Evolutionary conservation across 805 yeast species (phyloP).

Genomic region (Wickerhamomyces ciferrii): DNA sequence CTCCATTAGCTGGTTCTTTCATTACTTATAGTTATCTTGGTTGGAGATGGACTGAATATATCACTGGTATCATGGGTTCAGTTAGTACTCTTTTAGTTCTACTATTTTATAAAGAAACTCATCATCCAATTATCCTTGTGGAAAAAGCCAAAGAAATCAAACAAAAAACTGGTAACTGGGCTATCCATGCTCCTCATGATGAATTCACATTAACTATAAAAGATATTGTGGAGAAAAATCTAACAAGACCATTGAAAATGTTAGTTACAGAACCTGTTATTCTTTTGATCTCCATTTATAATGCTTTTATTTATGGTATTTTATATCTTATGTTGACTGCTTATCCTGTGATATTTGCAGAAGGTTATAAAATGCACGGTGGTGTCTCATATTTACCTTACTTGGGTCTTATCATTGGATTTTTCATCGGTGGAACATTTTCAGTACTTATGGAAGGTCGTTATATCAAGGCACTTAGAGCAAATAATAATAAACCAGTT

Average conservation of each 20-base stretch:
- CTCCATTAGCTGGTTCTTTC: constrained; percentile 76
- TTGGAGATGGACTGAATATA: constrained; percentile 81
- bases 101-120: constrained; percentile 58
- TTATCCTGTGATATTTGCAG: constrained; percentile 63
- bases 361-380: constrained; percentile 53
- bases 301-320: constrained; percentile 77
- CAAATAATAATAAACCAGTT: constrained; percentile 52
- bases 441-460: constrained; percentile 48
- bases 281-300: constrained; percentile 59
- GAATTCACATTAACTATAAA: constrained; percentile 47
- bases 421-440: constrained; percentile 48
- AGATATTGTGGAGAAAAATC: constrained; percentile 57
- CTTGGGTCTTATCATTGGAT: constrained; percentile 68
- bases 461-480: constrained; percentile 40
- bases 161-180: constrained; percentile 74
- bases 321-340: constrained; percentile 70
- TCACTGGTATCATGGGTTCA: constrained; percentile 58
- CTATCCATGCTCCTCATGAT: constrained; percentile 74
- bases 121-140: constrained; percentile 61
- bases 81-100: constrained; percentile 33
- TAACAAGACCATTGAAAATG: constrained; percentile 67
- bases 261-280: constrained; percentile 67
- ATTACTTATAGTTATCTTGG: constrained; percentile 53
- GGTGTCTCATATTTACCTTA: constrained; percentile 79
- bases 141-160: constrained; percentile 60